Percentiles rank a stretch among this genome's conserved stretches.
phyloP scores from a whole-genome alignment of 2,329 filamentous ascomycete species.

The Phyllachora maydis region DNA sequence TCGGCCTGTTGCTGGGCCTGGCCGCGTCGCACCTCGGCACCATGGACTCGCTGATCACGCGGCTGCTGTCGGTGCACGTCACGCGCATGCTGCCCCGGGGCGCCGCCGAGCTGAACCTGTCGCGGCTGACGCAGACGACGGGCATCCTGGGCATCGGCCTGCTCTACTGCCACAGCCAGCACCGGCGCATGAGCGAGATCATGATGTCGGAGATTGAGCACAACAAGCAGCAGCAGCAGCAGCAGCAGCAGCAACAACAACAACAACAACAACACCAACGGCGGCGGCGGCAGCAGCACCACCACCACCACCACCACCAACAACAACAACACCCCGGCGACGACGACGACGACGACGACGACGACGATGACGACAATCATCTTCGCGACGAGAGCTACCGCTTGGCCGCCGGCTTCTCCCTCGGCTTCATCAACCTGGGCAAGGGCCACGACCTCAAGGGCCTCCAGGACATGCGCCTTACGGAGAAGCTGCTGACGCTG shows the following conservation, averaged over 20 bases:
- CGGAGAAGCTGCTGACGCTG: constrained; percentile 68
- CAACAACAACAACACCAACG: no score
- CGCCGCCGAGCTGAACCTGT: constrained; percentile 84
- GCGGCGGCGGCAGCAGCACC: no score
- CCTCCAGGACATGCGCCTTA: constrained; percentile 81
- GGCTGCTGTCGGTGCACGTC: constrained; percentile 85
- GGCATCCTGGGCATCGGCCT: constrained; percentile 94
- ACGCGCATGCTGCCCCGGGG: constrained; percentile 84
- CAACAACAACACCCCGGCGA: no score
- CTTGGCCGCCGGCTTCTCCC: constrained; percentile 76
- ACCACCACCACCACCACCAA: no score
- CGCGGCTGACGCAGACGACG: constrained; percentile 81
- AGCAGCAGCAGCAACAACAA: no score
- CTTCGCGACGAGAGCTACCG: constrained; percentile 91
- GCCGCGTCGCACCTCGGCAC: constrained; percentile 90
- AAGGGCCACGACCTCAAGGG: constrained; percentile 77
- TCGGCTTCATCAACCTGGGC: constrained; percentile 86
- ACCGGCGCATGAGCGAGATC: constrained; percentile 95
- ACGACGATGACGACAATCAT: constrained; percentile 63
- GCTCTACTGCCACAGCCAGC: constrained; percentile 85
- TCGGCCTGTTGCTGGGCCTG: constrained; percentile 78
- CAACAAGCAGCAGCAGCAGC: no score
- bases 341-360: constrained; percentile 67
- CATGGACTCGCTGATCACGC: constrained; percentile 90
- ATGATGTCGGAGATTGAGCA: constrained; percentile 97